Evolutionary conservation across 768 basidiomycete species (phyloP), one percentile per base, ranked within the genome.

Genomic region (Kwoniella sp.): DNA sequence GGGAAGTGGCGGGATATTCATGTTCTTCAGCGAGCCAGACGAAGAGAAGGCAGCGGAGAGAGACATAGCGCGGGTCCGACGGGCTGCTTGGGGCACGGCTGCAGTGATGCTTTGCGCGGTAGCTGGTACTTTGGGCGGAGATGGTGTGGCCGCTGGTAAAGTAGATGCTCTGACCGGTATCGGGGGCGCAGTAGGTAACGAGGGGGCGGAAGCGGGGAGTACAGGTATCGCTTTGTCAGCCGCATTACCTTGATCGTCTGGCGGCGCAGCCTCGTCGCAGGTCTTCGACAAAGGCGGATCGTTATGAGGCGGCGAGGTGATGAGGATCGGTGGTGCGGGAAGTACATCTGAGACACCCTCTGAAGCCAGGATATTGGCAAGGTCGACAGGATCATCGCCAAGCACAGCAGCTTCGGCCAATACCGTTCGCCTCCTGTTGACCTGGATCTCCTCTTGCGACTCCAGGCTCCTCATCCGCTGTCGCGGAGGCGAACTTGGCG

Each of bases 11-110:
- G 48, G 47, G 15, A 46, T 43, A 14, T 56, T 50, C 28, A 44
- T 44, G 33, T 36, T 45, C 9, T 38, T 45, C 11, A 45, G 34
- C 6, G 51, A 46, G 0, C 38, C 47, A 20, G 42, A 49, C 20
- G 62, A 54, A 3, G 50, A 52, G 23, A 52, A 33, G 8, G 50
- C 50, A 7, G 56, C 49, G 22, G 56, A 50, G 8, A 57, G 44
- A n/a, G 56, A 57, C 8, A 51, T 33, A 7, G 49, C 49, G 26
- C 56, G 43, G 5, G 43, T 34, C 19, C 40, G 46, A 5, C 56
- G 49, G 3, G 43, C 33, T 10, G 49, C 20, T 28, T 46, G 46
- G 14, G 43, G 32, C 10, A 28, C 28, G 11, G 56, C 29, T 2
- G 56, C 23, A 9, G 33, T 22, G 37, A 20, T 23, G 2, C 8